Conservation (phyloP, 805 yeast species). For the Brettanomyces sp. region DNA sequence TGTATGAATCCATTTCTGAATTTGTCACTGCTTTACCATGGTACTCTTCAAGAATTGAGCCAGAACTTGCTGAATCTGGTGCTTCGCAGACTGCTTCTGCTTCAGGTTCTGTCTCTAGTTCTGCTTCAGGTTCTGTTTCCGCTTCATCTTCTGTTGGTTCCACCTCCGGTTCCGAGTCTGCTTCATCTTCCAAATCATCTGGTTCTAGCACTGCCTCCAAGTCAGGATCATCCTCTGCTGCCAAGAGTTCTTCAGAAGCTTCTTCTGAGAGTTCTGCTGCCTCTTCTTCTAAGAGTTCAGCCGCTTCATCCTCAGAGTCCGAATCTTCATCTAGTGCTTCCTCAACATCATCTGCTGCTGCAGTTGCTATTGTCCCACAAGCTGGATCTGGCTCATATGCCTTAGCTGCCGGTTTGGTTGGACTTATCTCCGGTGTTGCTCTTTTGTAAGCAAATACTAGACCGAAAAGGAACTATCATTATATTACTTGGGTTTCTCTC, state of each 20-base stretch:
- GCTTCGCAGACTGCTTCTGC: slow-evolving; percentile 6
- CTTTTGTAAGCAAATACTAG: slow-evolving; percentile 10
- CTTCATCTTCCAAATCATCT: slow-evolving; percentile 4
- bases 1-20: slow-evolving; percentile 11
- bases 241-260: slow-evolving; percentile 3
- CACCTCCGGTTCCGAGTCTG: slow-evolving; percentile 5
- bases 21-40: slow-evolving; percentile 27
- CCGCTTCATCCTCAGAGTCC: slow-evolving; percentile 4
- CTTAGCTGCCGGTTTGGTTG: slow-evolving; percentile 13
- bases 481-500: neutral
- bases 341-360: slow-evolving; percentile 9
- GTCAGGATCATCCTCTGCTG: slow-evolving; percentile 1
- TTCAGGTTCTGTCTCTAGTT: slow-evolving; percentile 7
- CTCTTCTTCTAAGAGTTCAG: slow-evolving; percentile 2
- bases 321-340: slow-evolving; percentile 4
- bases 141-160: slow-evolving; percentile 5
- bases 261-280: neutral
- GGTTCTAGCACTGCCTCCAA: slow-evolving; percentile 3
- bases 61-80: slow-evolving; percentile 11
- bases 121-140: slow-evolving; percentile 8
- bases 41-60: slow-evolving; percentile 23
- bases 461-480: no score
- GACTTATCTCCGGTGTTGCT: slow-evolving; percentile 10
- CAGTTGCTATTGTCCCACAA: slow-evolving; percentile 8
- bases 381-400: slow-evolving; percentile 7